These are phyloP conservation scores for Glarea lozoyensis DNA, from an alignment of 495 filamentous ascomycete genomes.

Conservation along the genomic window DNA sequence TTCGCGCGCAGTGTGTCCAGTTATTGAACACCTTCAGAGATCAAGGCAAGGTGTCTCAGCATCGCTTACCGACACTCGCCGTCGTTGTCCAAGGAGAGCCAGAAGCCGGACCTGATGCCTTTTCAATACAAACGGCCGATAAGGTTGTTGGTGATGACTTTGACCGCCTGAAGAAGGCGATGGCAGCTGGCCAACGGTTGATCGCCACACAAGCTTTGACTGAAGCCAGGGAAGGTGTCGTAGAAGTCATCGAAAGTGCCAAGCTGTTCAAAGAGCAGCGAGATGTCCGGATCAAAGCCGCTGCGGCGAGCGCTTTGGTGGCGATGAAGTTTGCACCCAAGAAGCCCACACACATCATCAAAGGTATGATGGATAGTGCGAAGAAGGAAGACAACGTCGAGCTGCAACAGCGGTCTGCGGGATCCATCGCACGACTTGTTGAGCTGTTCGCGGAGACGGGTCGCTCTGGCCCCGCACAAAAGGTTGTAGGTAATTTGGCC, in stretches of 20 bases:
- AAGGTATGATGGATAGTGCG: slow-evolving; percentile 95
- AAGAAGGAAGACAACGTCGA: slow-evolving; percentile 90
- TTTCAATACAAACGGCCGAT: slow-evolving; percentile 79
- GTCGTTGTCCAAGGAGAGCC: slow-evolving; percentile 88
- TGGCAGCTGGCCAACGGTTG: slow-evolving; percentile 76
- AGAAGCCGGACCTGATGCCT: slow-evolving; percentile 82
- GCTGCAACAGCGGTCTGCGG: slow-evolving; percentile 80
- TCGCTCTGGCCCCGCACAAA: slow-evolving; percentile 75
- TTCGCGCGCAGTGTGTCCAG: slow-evolving; percentile 82
- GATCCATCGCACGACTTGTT: slow-evolving; percentile 75
- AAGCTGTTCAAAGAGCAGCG: slow-evolving; percentile 67
- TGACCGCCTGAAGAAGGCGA: slow-evolving; percentile 71
- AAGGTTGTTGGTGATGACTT: slow-evolving; percentile 77
- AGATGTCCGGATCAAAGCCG: slow-evolving; percentile 78
- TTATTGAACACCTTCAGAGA: slow-evolving; percentile 85
- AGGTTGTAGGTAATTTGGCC: slow-evolving; percentile 85
- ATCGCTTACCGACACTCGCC: slow-evolving; percentile 69
- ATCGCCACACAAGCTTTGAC: slow-evolving; percentile 65
- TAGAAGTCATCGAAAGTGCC: slow-evolving; percentile 68
- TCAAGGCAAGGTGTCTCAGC: slow-evolving; percentile 62
- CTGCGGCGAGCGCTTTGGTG: slow-evolving; percentile 79
- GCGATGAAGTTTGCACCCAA: slow-evolving; percentile 81
- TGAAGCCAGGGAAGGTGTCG: slow-evolving; percentile 60
- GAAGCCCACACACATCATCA: slow-evolving; percentile 83
- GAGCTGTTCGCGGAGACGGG: slow-evolving; percentile 69